These are phyloP conservation scores for Citrus mangshanensis DNA, from an alignment of 345 rosid species.

Conservation along the genomic window DNA sequence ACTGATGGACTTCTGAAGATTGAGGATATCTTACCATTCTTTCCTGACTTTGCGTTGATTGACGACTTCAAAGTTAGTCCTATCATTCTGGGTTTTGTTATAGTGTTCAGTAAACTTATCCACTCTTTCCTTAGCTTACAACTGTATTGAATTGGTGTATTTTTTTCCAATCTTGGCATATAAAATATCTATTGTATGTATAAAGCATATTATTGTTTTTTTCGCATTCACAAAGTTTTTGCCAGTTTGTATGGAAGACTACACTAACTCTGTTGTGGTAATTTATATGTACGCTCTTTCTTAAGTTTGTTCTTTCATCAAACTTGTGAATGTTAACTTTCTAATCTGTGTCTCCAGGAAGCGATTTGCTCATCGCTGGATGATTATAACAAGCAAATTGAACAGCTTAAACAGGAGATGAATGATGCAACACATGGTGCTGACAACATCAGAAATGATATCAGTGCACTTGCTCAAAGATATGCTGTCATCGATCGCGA, in stretches of 20 bases:
- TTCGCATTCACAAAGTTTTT: background rate
- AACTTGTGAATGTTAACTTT: constrained; percentile 1
- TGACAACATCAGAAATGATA: constrained; percentile 96
- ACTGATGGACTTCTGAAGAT: constrained; percentile 96
- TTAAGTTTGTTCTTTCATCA: background rate
- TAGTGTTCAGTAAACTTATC: background rate
- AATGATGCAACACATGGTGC: constrained; percentile 99
- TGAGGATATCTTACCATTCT: constrained; percentile 97
- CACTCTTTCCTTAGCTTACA: background rate
- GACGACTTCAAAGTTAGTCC: constrained; percentile 93
- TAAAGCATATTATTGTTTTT: background rate
- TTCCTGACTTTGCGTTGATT: constrained; percentile 97
- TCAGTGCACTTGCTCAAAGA: constrained; percentile 95
- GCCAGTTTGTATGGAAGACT: background rate
- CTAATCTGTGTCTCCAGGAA: constrained; percentile 50
- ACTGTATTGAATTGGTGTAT: background rate
- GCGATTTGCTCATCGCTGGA: constrained; percentile 96
- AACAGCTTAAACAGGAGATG: constrained; percentile 91
- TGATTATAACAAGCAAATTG: constrained; percentile 97
- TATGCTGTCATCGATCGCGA: constrained; percentile 84
- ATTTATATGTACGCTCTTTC: background rate
- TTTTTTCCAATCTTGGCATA: background rate
- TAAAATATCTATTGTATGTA: background rate
- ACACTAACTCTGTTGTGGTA: background rate
- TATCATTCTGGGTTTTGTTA: background rate